phyloP scores from a whole-genome alignment of 1,139 yeast species.

The Schwanniomyces etchellsii region DNA sequence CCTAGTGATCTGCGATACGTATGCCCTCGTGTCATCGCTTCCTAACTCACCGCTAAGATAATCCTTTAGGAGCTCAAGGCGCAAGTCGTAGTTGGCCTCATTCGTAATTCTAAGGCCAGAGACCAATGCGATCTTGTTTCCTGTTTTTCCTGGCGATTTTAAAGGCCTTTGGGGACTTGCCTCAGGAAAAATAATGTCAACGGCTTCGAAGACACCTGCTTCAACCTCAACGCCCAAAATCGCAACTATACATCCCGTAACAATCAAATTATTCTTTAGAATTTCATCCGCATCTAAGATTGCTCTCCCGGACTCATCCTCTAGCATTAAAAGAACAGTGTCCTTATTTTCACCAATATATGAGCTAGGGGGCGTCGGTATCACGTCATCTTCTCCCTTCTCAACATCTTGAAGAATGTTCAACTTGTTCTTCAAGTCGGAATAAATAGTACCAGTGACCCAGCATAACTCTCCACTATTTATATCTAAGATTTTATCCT shows the following conservation, averaged over 20 bases:
- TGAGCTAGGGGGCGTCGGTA: conserved; percentile 30
- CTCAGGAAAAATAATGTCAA: conserved; percentile 72
- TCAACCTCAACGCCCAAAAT: conserved; percentile 80
- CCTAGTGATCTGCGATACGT: conserved; percentile 37
- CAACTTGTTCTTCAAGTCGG: conserved; percentile 81
- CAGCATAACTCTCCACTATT: conserved; percentile 66
- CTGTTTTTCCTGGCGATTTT: conserved; percentile 2
- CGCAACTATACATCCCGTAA: conserved; percentile 85
- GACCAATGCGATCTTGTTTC: conserved; percentile 48
- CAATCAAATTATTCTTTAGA: conserved; percentile 44
- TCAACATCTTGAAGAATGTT: conserved; percentile 80
- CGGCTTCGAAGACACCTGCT: conserved; percentile 79
- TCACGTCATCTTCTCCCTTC: conserved; percentile 46
- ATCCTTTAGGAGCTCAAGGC: conserved; percentile 61
- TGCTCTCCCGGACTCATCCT: conserved; percentile 92
- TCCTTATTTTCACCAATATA: conserved; percentile 27
- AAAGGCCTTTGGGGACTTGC: conserved; percentile 51
- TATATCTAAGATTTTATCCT: conserved; percentile 74
- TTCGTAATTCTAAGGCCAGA: conserved; percentile 67
- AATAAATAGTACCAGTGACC: conserved; percentile 86
- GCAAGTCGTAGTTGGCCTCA: conserved; percentile 34
- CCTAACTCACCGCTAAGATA: conserved; percentile 69
- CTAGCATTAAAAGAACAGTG: conserved; percentile 58
- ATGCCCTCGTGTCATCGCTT: conserved; percentile 17
- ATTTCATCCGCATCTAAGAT: conserved; percentile 62